Base-by-base conservation (phyloP, 2,329 filamentous ascomycete species). In the Sporothrix schenckii region DNA sequence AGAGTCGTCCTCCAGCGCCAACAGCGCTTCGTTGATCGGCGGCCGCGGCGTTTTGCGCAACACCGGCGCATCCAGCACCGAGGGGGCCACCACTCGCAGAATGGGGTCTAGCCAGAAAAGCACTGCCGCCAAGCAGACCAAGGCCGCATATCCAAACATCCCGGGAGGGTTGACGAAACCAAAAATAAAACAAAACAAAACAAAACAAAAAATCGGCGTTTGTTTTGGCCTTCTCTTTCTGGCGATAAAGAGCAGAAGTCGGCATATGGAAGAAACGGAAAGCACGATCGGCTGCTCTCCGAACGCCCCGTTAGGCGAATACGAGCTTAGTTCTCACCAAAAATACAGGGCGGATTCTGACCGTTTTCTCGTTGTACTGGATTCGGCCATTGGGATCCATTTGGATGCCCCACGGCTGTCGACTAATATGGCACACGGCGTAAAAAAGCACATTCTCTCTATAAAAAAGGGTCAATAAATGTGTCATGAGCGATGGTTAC, bases 1-100 rank as follows among this genome's bases (percentile, higher is more conserved):
- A 63, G 41, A 69, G 4, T 70, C 71, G 16, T 74, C 71, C 66
- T 86, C 84, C 60, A 86, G 77, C 24, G 85, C 85, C 67, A 87
- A 77, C 49, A 86, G 79, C 63, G 83, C 83, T 75, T 85, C 81
- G 73, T 86, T 85, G 69, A 87, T 79, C 54, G 77, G 76, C 2
- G 85, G 85, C 49, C 82, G 80, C 39, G 82, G 79, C 30, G 79
- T 80, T 69, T 63, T 49, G 44, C 24, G 70, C 65, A 71, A 21
- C 11, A 27, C 65, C 67, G 70, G 72, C 4, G 56, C 53, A 3
- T 54, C 44, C 66, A 54, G 27, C n/a, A 50, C 83, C 73, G 72
- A 81, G 75, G 71, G 73, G 4, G 72, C 60, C 63, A 72, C 24
- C 2, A 56, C 61, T 58, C 81, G 75, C 69, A 75, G 75, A 52